phyloP scores from a whole-genome alignment of 2,329 filamentous ascomycete genomes.

The Pseudogymnoascus sp. region DNA sequence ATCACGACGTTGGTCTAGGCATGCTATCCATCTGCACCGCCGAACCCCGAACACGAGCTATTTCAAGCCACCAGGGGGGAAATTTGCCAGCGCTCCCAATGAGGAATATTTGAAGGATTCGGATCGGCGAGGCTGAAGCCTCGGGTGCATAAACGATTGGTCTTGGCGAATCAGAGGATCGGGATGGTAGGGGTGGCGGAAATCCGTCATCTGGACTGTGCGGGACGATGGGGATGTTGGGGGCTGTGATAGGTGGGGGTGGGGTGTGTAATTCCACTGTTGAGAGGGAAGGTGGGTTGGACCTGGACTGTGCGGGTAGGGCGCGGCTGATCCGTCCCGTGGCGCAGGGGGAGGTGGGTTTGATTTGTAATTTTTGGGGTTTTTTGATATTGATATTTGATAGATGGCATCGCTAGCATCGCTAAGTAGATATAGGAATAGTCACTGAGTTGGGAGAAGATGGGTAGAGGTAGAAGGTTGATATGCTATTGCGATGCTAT shows the following conservation, averaged over 20 bases:
- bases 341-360: background rate
- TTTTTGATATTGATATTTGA: background rate
- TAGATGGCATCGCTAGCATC: background rate
- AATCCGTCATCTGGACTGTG: background rate
- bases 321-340: background rate
- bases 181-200: background rate
- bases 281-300: background rate
- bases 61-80: background rate
- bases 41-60: background rate
- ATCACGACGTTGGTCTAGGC: background rate
- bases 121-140: background rate
- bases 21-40: background rate
- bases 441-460: background rate
- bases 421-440: background rate
- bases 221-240: background rate
- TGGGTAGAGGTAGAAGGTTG: background rate
- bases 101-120: background rate
- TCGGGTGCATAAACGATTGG: background rate
- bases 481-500: background rate
- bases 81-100: background rate
- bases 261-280: background rate
- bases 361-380: background rate
- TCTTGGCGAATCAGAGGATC: background rate
- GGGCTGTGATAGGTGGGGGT: background rate
- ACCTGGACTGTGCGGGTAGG: background rate